phyloP scores from a whole-genome alignment of 2,329 filamentous ascomycete genomes.

The Aspergillus ustus region DNA sequence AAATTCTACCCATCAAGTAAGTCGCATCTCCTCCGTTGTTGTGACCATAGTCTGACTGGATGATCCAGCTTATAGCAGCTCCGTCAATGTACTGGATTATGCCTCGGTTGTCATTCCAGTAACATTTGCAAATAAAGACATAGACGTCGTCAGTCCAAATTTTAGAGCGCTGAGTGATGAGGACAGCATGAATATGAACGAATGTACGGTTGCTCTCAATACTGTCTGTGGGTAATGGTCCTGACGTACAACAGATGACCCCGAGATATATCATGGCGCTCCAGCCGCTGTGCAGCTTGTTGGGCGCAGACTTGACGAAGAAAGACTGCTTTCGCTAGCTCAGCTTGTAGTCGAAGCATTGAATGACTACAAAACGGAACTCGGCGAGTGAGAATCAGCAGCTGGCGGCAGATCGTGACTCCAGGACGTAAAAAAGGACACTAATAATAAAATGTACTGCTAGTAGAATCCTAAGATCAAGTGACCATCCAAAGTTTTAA shows the following conservation, averaged over 20 bases:
- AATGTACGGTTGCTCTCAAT: background rate
- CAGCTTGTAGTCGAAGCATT: constrained; percentile 14
- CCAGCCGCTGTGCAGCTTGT: constrained; percentile 15
- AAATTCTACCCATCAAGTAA: constrained; percentile 14
- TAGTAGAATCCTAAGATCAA: constrained; percentile 10
- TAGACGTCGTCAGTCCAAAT: constrained; percentile 12
- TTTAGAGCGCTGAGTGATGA: constrained; percentile 5
- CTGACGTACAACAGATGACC: constrained; percentile 11
- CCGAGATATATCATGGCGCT: constrained; percentile 13
- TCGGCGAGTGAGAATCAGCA: background rate
- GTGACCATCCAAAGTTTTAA: background rate
- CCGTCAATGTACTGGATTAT: constrained; percentile 16
- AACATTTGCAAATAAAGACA: constrained; percentile 6
- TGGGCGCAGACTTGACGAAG: constrained; percentile 14
- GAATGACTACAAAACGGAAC: constrained; percentile 10
- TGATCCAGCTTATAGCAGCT: constrained; percentile 9
- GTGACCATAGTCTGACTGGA: background rate
- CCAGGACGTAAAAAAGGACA: background rate
- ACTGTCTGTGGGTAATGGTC: background rate
- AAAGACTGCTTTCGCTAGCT: constrained; percentile 14
- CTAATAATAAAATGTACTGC: background rate
- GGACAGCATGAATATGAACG: constrained; percentile 8
- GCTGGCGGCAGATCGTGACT: background rate
- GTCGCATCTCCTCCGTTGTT: background rate
- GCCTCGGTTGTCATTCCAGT: constrained; percentile 13